Conservation (phyloP, 306 rosid species). For the Vicia villosa region DNA sequence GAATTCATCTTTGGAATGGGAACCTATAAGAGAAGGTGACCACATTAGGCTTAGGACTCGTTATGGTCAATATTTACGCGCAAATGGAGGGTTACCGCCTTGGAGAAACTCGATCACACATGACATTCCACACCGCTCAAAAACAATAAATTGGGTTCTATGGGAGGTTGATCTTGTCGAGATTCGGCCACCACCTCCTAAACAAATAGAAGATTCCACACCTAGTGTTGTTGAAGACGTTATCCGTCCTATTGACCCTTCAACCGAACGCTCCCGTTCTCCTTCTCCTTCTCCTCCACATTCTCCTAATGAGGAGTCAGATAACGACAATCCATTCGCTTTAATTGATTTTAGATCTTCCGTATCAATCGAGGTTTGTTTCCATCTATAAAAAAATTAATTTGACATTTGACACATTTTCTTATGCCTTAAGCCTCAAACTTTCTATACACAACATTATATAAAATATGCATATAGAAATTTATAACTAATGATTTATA, state of each 20-base stretch:
- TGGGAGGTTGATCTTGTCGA: constrained; percentile 75
- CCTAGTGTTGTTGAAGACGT: background rate
- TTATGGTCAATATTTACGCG: constrained; percentile 65
- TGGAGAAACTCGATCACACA: constrained; percentile 82
- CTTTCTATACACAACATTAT: background rate
- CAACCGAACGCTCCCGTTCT: background rate
- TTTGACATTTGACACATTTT: background rate
- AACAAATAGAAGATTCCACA: background rate
- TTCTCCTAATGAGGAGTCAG: background rate
- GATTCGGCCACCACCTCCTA: constrained; percentile 38
- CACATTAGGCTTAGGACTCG: constrained; percentile 62
- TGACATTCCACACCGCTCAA: constrained; percentile 56
- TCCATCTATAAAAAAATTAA: background rate
- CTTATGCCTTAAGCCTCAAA: background rate
- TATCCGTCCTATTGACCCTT: background rate
- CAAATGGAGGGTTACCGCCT: constrained; percentile 73
- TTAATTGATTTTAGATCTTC: constrained; percentile 36
- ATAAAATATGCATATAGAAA: background rate
- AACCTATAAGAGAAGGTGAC: constrained; percentile 61
- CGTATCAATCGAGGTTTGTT: constrained; percentile 42
- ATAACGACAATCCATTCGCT: constrained; percentile 14
- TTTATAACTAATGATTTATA: background rate
- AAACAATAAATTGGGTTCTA: constrained; percentile 59
- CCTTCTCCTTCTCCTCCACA: background rate
- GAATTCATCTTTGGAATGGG: constrained; percentile 74